Evolutionary conservation across 345 rosid species (phyloP), one percentile per base, ranked within the genome.

Genomic region (Salix brachista): DNA sequence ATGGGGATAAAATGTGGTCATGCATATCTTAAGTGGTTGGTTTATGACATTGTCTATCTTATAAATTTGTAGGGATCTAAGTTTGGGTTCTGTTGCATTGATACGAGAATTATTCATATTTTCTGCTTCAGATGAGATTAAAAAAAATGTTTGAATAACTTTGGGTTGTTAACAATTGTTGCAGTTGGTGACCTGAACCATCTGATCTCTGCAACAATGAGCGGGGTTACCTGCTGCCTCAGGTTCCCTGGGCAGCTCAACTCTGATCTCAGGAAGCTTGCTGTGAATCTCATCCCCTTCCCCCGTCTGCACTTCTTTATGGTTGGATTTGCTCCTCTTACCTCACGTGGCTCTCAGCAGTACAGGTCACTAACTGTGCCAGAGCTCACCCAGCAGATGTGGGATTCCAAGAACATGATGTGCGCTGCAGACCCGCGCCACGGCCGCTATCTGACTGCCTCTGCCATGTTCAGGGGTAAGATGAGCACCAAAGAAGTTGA

Each of bases 321-420:
- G 80, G 75, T 77, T 62, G 80, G 80, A n/a, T 77, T 77, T 70
- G 80, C 80, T 61, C 80, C 80, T 19, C 58, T 77, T 16, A 77
- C 80, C 10, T 77, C 80, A 44, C 69, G 80, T 32, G 80, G 80
- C 19, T 77, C 80, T 19, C 80, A 77, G 62, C 80, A 77, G 52
- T 77, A 77, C 67, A 69, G 80, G 32, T 75, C 80, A 5, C 64
- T 77, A 5, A 77, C 80, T 8, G 80, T 77, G 18, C 80, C 80
- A 42, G 80, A 77, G 17, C 75, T 77, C 9, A 77, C 80, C 41
- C 80, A 77, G 60, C 80, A 77, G 37, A 77, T 77, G 80, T 77
- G 80, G 80, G 80, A 77, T 70, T 42, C 80, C 1, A 77, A 77
- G 80, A 77, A 77, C 75, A 77, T 77, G 80, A 77, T 77, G 80